Conservation (phyloP, 2,329 filamentous ascomycete genomes). For the Pseudohalonectria lignicola region DNA sequence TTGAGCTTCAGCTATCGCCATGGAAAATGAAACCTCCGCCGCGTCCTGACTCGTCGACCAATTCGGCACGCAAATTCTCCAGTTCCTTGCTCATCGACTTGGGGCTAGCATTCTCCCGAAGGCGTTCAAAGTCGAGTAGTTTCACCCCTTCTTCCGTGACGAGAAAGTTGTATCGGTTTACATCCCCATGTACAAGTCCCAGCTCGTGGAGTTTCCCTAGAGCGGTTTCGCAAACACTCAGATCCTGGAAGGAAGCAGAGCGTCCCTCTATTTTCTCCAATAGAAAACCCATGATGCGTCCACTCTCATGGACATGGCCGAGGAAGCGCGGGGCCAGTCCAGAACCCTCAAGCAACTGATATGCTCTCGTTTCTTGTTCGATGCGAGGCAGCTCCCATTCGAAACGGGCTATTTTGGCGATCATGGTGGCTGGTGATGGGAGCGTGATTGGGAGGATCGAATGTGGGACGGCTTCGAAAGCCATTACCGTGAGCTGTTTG, state of each 20-base stretch:
- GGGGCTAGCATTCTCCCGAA: not conserved
- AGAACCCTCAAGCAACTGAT: constrained; percentile 11
- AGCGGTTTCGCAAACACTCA: constrained; percentile 13
- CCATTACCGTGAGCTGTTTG: no score
- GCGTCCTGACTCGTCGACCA: not conserved
- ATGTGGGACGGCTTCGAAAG: no score
- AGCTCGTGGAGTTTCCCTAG: constrained; percentile 21
- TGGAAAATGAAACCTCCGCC: not conserved
- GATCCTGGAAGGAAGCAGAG: constrained; percentile 15
- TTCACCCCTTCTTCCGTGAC: no score
- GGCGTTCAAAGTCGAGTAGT: constrained; percentile 21
- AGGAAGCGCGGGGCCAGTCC: constrained; percentile 12
- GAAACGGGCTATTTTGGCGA: constrained; percentile 12
- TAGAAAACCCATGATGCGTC: constrained; percentile 18
- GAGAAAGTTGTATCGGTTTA: constrained; percentile 25
- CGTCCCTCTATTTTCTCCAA: constrained; percentile 16
- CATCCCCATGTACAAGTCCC: constrained; percentile 23
- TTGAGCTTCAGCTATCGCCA: no score
- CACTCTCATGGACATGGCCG: constrained; percentile 18
- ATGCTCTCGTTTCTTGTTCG: constrained; percentile 13
- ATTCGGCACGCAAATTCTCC: not conserved
- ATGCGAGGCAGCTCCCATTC: constrained; percentile 9
- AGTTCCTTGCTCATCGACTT: not conserved
- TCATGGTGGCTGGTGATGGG: no score
- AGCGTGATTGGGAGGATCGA: no score